Evolutionary conservation across 768 basidiomycete species (phyloP), one percentile per base, ranked within the genome.

Genomic region (Mycena maculata): DNA sequence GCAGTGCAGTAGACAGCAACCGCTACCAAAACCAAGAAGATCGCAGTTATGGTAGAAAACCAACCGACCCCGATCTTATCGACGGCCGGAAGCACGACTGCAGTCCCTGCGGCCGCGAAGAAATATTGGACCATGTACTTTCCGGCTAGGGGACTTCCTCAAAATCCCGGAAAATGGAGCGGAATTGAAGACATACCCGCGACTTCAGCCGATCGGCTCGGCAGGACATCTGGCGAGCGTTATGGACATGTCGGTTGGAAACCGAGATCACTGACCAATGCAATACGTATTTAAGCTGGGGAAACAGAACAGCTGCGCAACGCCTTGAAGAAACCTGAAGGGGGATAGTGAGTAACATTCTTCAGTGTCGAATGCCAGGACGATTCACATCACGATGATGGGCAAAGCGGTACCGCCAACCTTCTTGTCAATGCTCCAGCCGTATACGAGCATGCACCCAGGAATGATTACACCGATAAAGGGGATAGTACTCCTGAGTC

Each of bases 251-350:
- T n/a, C 2, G 2, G 8, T 6, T 16, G 7, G 10, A 33, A 15
- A 25, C 10, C 6, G 13, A n/a, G 13, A 42, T 6, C 28, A 48
- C 69, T 3, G 22, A 71, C 69, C 69, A 23, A 71, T 65, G 39
- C 65, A 71, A 42, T 71, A 71, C 13, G 69, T 71, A 49, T 71
- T 71, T 45, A 71, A 56, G 25, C 65, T 67, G 1, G 69, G 69
- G 16, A 67, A 71, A 28, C 69, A 71, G 55, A 71, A 71, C 2
- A 71, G 62, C 36, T 71, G 69, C 1, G 69, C 69, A 10, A 20
- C 28, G 7, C 69, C 69, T 47, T 71, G 69, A 3, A 71, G 44
- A 48, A 71, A 71, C 65, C 69, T 71, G 45, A n/a, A 33, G 10
- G 6, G 18, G 28, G 16, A 36, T n/a, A 22, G 30, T 18, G 10